Percentiles rank a stretch among this genome's conserved stretches.
These are phyloP conservation scores for Pholiota adiposa DNA, from an alignment of 1,284 basidiomycete genomes.

Conservation along the genomic window DNA sequence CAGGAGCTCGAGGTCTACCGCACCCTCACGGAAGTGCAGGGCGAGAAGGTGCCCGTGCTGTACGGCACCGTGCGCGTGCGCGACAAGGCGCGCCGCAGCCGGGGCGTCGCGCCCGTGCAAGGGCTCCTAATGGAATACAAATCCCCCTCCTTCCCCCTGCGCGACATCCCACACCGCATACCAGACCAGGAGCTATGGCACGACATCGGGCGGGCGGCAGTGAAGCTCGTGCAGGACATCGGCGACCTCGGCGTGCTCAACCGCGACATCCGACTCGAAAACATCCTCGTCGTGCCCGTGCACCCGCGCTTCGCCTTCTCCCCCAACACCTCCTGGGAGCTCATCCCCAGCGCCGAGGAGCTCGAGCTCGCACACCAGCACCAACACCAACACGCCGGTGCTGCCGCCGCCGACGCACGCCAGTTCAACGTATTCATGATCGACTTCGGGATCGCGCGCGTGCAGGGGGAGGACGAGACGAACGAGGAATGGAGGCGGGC, in stretches of 20 bases:
- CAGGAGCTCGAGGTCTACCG: slow-evolving; percentile 19
- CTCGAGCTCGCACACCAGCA: neutral
- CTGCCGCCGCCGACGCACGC: neutral
- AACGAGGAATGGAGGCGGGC: slow-evolving; percentile 17
- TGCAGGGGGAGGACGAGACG: slow-evolving; percentile 16
- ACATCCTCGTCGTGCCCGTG: slow-evolving; percentile 18
- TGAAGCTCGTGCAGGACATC: slow-evolving; percentile 16
- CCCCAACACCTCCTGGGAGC: slow-evolving; percentile 1
- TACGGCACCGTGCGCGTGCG: slow-evolving; percentile 15
- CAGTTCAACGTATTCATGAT: slow-evolving; percentile 19
- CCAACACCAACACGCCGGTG: too few relatives aligned
- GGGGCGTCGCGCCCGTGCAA: neutral
- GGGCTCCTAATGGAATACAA: slow-evolving; percentile 20
- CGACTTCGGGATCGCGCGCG: slow-evolving; percentile 19
- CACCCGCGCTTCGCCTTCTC: neutral
- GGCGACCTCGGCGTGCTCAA: slow-evolving; percentile 20
- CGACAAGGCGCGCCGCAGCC: neutral
- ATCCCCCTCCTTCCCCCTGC: slow-evolving; percentile 17
- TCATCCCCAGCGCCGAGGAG: neutral
- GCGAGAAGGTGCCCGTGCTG: slow-evolving; percentile 13
- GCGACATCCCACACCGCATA: slow-evolving; percentile 16
- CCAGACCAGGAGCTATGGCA: slow-evolving; percentile 12
- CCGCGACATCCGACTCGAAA: slow-evolving; percentile 18
- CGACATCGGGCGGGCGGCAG: slow-evolving; percentile 16
- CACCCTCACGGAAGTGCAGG: slow-evolving; percentile 8